phyloP scores from a whole-genome alignment of 2,329 filamentous ascomycete genomes.

The Pyrenophora teres region DNA sequence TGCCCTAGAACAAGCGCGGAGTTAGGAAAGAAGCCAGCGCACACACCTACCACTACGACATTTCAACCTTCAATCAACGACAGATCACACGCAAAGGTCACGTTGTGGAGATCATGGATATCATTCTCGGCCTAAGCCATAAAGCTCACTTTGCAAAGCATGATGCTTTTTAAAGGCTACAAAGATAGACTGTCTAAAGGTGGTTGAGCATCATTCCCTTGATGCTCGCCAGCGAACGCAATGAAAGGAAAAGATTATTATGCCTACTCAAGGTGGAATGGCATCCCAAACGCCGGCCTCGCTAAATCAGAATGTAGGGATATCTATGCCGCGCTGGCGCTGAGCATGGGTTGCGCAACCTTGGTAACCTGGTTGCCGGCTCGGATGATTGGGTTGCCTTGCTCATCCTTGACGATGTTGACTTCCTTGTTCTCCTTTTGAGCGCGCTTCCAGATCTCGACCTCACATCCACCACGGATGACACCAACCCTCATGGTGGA shows the following conservation, averaged over 20 bases:
- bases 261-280: constrained; percentile 24
- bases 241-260: constrained; percentile 34
- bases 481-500: constrained; percentile 40
- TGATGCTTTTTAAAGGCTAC: constrained; percentile 25
- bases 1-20: background rate
- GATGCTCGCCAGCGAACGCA: constrained; percentile 36
- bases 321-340: constrained; percentile 77
- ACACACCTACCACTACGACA: too few species aligned
- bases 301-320: constrained; percentile 23
- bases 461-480: constrained; percentile 50
- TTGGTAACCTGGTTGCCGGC: constrained; percentile 86
- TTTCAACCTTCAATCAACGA: background rate
- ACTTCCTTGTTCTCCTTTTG: constrained; percentile 68
- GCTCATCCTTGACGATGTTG: constrained; percentile 77
- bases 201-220: constrained; percentile 22
- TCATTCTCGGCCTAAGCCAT: constrained; percentile 28
- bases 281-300: constrained; percentile 42
- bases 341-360: constrained; percentile 76
- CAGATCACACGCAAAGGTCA: background rate
- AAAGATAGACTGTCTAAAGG: constrained; percentile 40
- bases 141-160: constrained; percentile 28
- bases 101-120: constrained; percentile 15
- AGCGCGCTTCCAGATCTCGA: constrained; percentile 53
- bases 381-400: constrained; percentile 80
- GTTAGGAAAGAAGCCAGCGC: background rate